A percentile compares a stretch with the other conserved stretches of the same genome.
phyloP scores from a whole-genome alignment of 441 rosid genomes.

The Eugenia klotzschiana region DNA sequence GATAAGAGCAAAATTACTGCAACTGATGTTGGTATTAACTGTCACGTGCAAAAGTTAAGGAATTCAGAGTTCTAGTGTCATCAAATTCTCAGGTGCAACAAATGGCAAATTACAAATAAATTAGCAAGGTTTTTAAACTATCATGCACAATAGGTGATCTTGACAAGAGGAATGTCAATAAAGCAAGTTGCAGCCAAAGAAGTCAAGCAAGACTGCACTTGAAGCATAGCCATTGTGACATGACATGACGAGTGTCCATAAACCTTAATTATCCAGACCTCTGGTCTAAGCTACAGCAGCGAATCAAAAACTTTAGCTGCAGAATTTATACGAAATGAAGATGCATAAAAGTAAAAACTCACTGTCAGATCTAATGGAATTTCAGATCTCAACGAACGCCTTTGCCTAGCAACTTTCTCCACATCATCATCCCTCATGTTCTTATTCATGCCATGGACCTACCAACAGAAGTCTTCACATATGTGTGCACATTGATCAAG shows the following conservation, averaged over 20 bases:
- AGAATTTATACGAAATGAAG: not conserved
- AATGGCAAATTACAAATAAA: not conserved
- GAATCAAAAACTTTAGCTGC: not conserved
- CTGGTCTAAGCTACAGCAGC: not conserved
- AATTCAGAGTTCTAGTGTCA: not conserved
- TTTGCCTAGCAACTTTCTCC: conserved; percentile 8
- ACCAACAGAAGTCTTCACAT: not conserved
- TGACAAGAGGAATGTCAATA: not conserved
- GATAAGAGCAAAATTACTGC: too few relatives aligned
- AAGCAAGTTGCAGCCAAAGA: not conserved
- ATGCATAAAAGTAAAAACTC: conserved; percentile 10
- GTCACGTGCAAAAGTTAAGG: not conserved
- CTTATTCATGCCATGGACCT: conserved; percentile 21
- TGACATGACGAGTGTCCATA: not conserved
- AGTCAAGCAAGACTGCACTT: not conserved
- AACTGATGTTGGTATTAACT: too few relatives aligned
- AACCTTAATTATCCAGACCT: not conserved
- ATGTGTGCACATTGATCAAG: not conserved
- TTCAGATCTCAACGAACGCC: conserved; percentile 21
- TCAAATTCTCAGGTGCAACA: not conserved
- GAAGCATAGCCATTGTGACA: not conserved
- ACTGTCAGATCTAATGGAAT: conserved; percentile 22
- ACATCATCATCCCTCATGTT: conserved; percentile 8
- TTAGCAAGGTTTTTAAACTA: not conserved
- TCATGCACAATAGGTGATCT: not conserved